phyloP scores from a whole-genome alignment of 768 basidiomycete genomes.

The Kwoniella dendrophila region DNA sequence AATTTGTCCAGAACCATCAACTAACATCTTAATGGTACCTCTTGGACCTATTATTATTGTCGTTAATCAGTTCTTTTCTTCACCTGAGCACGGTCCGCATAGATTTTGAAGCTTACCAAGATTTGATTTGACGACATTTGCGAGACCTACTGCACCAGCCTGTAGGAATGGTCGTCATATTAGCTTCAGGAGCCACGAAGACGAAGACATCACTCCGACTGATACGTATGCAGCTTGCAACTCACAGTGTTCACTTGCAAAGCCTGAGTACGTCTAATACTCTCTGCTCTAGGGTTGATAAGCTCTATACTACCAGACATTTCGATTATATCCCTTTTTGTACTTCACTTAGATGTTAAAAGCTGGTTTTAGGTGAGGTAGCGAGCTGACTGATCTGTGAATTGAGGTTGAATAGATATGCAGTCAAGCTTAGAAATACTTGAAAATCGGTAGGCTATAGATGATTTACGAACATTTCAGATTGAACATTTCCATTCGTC shows the following conservation, averaged over 20 bases:
- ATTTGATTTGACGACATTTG: slow-evolving; percentile 95
- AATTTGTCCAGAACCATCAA: slow-evolving; percentile 92
- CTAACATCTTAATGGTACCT: slow-evolving; percentile 98
- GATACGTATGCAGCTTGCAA: neutral
- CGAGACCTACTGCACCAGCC: slow-evolving; percentile 94
- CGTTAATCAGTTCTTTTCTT: neutral
- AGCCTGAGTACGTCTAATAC: slow-evolving; percentile 82
- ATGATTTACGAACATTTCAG: neutral
- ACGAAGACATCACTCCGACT: neutral
- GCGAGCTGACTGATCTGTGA: too few relatives aligned
- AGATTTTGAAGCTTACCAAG: slow-evolving; percentile 65
- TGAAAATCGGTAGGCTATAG: neutral
- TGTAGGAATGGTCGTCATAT: slow-evolving; percentile 59
- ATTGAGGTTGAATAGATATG: too few relatives aligned
- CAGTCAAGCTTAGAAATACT: neutral
- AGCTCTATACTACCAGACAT: slow-evolving; percentile 68
- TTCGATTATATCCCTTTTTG: neutral
- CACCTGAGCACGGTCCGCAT: slow-evolving; percentile 1
- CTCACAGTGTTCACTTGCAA: slow-evolving; percentile 69
- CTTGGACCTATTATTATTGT: slow-evolving; percentile 71
- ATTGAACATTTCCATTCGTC: too few relatives aligned
- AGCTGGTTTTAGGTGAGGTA: too few relatives aligned
- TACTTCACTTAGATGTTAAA: neutral
- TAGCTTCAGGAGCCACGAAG: neutral
- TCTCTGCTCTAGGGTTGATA: slow-evolving; percentile 96